Percentiles rank a stretch among this genome's conserved stretches.
Evolutionary conservation across 257 asterid species (phyloP).

Genomic region (Rehmannia glutinosa): DNA sequence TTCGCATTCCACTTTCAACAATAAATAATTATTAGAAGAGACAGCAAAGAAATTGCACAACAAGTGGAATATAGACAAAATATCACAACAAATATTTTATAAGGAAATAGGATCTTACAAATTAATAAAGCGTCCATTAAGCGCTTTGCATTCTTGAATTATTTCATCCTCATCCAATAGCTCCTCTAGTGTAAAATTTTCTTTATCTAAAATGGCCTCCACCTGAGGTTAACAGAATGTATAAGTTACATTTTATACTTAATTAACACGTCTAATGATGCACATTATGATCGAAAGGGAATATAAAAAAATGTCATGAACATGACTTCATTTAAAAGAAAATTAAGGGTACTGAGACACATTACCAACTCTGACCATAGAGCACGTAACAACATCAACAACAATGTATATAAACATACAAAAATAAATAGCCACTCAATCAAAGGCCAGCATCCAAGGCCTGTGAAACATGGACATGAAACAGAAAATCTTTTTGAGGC

Average conservation of each 20-base stretch:
- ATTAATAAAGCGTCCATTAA: constrained; percentile 84
- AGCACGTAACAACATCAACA: constrained; percentile 8
- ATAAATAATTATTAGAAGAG: neutral
- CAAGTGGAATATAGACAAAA: neutral
- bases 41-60: neutral
- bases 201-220: constrained; percentile 83
- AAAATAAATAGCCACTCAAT: neutral
- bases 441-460: constrained; percentile 10
- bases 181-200: constrained; percentile 70
- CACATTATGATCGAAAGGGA: neutral
- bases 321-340: neutral
- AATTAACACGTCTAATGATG: neutral
- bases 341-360: neutral
- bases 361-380: neutral
- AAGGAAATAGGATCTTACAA: constrained; percentile 48
- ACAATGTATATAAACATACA: neutral
- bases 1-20: constrained; percentile 4
- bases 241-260: neutral
- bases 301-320: neutral
- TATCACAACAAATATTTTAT: neutral
- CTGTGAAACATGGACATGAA: neutral
- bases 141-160: constrained; percentile 96
- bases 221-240: constrained; percentile 48
- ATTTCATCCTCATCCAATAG: constrained; percentile 93
- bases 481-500: neutral